Conservation (phyloP, 139 green algal genomes). For the Chlorella sp. region DNA sequence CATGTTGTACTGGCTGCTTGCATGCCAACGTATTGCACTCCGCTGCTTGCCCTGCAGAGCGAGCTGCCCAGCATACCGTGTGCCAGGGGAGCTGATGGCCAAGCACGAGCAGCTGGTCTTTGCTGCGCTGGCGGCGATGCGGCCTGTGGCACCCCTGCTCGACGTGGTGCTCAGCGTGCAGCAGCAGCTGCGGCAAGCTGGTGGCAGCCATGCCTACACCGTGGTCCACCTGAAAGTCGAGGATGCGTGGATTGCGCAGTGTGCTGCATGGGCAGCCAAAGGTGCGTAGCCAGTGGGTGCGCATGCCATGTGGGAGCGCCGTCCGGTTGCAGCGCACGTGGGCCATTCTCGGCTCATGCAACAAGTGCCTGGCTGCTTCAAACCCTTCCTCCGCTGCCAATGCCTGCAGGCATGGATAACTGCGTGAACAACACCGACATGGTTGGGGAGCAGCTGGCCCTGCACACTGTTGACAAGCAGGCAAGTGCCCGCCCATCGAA, state of each 20-base stretch:
- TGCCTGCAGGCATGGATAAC: conserved; percentile 49
- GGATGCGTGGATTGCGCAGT: conserved; percentile 55
- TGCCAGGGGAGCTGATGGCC: not conserved
- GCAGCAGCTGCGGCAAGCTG: not conserved
- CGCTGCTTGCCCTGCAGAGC: not conserved
- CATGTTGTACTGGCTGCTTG: too few relatives aligned
- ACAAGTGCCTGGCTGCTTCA: too few relatives aligned
- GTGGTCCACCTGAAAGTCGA: conserved; percentile 55
- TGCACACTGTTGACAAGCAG: conserved; percentile 1
- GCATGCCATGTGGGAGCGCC: not conserved
- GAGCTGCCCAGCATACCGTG: conserved; percentile 40
- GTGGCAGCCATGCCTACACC: conserved; percentile 14
- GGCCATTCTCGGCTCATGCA: too few relatives aligned
- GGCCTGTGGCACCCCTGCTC: not conserved
- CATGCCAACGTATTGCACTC: too few relatives aligned
- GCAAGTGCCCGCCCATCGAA: not conserved
- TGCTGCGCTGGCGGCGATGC: conserved; percentile 13
- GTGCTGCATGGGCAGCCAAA: conserved; percentile 1
- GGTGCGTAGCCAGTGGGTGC: not conserved
- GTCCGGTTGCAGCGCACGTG: too few relatives aligned
- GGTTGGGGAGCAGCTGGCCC: not conserved
- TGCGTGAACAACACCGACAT: conserved; percentile 53
- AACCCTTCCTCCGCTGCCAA: not conserved
- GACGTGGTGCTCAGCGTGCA: not conserved
- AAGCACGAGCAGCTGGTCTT: conserved; percentile 37